phyloP scores from a whole-genome alignment of 2,329 filamentous ascomycete genomes.

The Coniochaeta sp. region DNA sequence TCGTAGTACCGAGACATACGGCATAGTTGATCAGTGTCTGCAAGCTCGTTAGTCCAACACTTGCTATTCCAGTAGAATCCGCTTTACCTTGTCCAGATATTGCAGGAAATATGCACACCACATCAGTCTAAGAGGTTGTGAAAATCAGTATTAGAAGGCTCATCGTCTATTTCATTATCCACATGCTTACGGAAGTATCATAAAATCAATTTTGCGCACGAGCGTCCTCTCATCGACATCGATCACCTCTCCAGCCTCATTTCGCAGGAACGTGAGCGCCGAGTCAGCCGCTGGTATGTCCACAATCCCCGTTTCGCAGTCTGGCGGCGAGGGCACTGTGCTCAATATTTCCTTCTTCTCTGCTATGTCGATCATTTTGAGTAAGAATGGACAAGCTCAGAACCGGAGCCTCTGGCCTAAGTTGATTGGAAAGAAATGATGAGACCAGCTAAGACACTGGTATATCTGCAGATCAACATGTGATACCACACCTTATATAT shows the following conservation, averaged over 20 bases:
- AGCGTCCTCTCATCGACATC: neutral
- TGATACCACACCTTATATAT: too few species aligned
- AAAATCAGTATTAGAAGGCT: neutral
- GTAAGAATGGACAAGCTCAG: too few species aligned
- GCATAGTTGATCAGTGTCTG: slow-evolving; percentile 2
- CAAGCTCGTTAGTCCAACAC: neutral
- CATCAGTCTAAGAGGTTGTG: neutral
- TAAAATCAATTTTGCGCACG: slow-evolving; percentile 1
- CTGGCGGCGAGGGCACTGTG: neutral
- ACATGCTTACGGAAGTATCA: neutral
- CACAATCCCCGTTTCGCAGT: neutral
- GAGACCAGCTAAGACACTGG: too few species aligned
- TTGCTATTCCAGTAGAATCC: neutral
- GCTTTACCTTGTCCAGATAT: neutral
- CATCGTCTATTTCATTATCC: neutral
- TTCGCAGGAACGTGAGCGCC: neutral
- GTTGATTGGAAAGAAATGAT: too few species aligned
- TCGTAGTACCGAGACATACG: neutral
- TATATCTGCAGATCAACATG: too few species aligned
- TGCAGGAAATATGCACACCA: neutral
- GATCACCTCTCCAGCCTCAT: neutral
- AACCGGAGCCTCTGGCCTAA: too few species aligned
- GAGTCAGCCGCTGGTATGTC: neutral
- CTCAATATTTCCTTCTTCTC: neutral
- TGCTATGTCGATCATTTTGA: neutral